Percentiles rank a stretch among this genome's conserved stretches.
These are phyloP conservation scores for Solanum chacoense DNA, from an alignment of 305 asterid genomes.

Conservation along the genomic window DNA sequence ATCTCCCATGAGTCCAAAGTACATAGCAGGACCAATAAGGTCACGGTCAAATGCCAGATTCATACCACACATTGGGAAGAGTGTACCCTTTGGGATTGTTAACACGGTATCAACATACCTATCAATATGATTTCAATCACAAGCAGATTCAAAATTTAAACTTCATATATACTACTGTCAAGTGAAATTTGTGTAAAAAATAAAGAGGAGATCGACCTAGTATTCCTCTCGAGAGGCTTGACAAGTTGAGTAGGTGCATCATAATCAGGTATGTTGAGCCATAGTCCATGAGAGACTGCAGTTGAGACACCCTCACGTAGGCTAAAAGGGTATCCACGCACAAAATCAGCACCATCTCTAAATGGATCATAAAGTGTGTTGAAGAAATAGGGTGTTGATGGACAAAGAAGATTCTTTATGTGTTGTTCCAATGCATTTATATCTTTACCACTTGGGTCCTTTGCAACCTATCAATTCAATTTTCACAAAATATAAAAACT, in stretches of 20 bases:
- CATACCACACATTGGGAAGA: conserved; percentile 67
- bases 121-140: not conserved
- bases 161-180: too few relatives aligned
- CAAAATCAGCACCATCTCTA: conserved; percentile 48
- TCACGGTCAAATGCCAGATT: conserved; percentile 52
- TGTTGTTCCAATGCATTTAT: conserved; percentile 55
- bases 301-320: conserved; percentile 52
- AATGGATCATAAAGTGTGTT: conserved; percentile 58
- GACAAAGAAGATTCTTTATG: conserved; percentile 42
- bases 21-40: conserved; percentile 58
- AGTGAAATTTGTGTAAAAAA: not conserved
- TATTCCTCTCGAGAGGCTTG: conserved; percentile 53
- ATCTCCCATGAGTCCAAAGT: conserved; percentile 67
- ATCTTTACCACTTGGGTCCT: conserved; percentile 42
- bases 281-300: conserved; percentile 51
- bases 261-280: conserved; percentile 54
- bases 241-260: conserved; percentile 64
- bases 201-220: conserved; percentile 19
- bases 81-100: conserved; percentile 56
- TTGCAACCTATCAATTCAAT: conserved; percentile 29
- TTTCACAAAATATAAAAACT: not conserved
- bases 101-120: conserved; percentile 48
- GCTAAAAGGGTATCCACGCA: conserved; percentile 62
- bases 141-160: not conserved
- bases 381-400: conserved; percentile 54